Evolutionary conservation across 208 protist species (phyloP).

Genomic region (Acanthamoeba lenticulata): DNA sequence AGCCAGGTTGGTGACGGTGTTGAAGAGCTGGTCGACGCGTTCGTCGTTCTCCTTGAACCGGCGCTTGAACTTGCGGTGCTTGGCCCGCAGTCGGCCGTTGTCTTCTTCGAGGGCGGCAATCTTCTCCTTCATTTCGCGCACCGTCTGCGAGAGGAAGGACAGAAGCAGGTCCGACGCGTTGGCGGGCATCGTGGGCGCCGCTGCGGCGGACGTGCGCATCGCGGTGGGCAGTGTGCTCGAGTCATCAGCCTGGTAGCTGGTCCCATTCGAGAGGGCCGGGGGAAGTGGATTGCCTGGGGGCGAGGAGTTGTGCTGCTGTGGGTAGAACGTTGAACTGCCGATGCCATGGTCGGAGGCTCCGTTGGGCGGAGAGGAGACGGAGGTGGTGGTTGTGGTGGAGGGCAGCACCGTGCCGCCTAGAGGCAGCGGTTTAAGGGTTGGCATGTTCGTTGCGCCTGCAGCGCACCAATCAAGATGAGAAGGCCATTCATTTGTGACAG

Average conservation of each 20-base stretch:
- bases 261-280: not conserved
- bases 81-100: not conserved
- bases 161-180: not conserved
- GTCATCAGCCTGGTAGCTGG: not conserved
- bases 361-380: not conserved
- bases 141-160: constrained; percentile 1
- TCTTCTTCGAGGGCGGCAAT: not conserved
- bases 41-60: not conserved
- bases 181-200: not conserved
- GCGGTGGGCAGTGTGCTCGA: too few species aligned
- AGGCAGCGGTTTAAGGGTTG: not conserved
- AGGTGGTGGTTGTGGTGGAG: not conserved
- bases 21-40: not conserved
- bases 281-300: too few species aligned
- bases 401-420: not conserved
- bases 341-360: not conserved
- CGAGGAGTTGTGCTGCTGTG: too few species aligned
- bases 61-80: not conserved
- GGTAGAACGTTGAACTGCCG: too few species aligned
- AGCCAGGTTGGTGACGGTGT: not conserved
- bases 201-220: not conserved
- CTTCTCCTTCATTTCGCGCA: constrained; percentile 31
- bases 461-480: not conserved
- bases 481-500: not conserved
- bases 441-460: not conserved